Base-by-base conservation (phyloP, 768 basidiomycete genomes). In the Leccinum broughii region DNA sequence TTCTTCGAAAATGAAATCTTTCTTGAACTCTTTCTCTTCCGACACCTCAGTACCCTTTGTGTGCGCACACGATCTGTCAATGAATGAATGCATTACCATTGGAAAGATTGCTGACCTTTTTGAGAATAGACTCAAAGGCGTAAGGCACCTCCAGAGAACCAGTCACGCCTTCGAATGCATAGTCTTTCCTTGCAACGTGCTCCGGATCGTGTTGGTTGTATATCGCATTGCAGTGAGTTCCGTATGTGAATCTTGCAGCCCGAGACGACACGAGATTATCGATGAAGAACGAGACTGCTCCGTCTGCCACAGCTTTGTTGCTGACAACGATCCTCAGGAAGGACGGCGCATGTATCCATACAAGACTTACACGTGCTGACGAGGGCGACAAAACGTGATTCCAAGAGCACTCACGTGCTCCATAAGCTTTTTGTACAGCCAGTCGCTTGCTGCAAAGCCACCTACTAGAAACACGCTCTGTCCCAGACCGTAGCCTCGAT, bases 251-350 rank as follows among this genome's bases (percentile, higher is more conserved):
- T 26, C 62, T 59, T 22, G 62, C 62, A 3, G 54, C 6, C 4
- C 62, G 62, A 32, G 57, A 59, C 7, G 62, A 52, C 8, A 63
- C 62, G n/a, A 63, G 53, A 51, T 59, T 56, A 13, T 63, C 62
- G 6, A 63, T 32, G 15, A 55, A 55, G 54, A 32, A 63, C 15
- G 62, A 63, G 26, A 63, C 50, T n/a, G 62, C 62, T 6, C 62
- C 62, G 11, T 63, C 62, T n/a, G 62, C 62, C 14, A 63, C 62
- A 8, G 62, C 62, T 35, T 59, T 63, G 35, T 63, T 63, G n/a
- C 62, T 63, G 52, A 17, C 5, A 24, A 13, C 1, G 30, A 39
- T 41, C 30, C 10, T 64, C 30, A 14, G n/a, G 15, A 6, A 11
- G 34, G 1, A n/a, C 13, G 22, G 6, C 34, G 5, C 5, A 3